Evolutionary conservation across 768 basidiomycete species (phyloP).

Genomic region (Tephrocybe sp.): DNA sequence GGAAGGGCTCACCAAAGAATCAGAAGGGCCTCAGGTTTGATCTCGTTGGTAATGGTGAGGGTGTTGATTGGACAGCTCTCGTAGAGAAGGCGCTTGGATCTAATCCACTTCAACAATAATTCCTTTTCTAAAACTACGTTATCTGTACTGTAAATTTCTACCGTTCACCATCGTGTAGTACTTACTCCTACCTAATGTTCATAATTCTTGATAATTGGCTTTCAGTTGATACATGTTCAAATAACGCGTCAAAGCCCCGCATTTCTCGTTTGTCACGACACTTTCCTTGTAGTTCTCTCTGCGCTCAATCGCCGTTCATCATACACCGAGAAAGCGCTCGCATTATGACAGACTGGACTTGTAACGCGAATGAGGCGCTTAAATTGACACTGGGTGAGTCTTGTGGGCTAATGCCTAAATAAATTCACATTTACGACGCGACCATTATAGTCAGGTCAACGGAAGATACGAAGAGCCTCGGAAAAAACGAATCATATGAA

Average conservation of each 20-base stretch:
- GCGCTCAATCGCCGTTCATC: not conserved
- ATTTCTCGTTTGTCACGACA: not conserved
- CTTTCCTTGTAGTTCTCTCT: not conserved
- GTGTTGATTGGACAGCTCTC: conserved; percentile 39
- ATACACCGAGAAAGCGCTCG: not conserved
- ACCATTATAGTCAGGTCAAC: conserved; percentile 58
- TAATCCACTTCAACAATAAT: conserved; percentile 2
- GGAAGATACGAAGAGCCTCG: conserved; percentile 58
- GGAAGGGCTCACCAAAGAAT: no score
- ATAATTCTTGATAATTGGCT: not conserved
- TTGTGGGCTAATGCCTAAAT: not conserved
- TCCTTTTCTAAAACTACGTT: not conserved
- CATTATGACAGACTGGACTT: conserved; percentile 67
- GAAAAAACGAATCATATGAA: conserved; percentile 55
- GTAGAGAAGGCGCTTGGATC: conserved; percentile 31
- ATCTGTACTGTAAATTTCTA: not conserved
- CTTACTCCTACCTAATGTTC: not conserved
- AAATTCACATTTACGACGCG: conserved; percentile 1
- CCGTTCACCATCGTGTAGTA: not conserved
- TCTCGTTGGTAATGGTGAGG: conserved; percentile 36
- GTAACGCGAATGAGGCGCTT: conserved; percentile 76
- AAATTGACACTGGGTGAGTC: conserved; percentile 68
- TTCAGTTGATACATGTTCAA: conserved; percentile 14
- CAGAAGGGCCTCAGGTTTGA: not conserved
- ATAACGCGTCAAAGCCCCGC: conserved; percentile 18